Percentiles rank a stretch among this genome's conserved stretches.
These are phyloP conservation scores for Apophysomyces ossiformis DNA, from an alignment of 371 early-diverging fungal genomes.

Conservation along the genomic window DNA sequence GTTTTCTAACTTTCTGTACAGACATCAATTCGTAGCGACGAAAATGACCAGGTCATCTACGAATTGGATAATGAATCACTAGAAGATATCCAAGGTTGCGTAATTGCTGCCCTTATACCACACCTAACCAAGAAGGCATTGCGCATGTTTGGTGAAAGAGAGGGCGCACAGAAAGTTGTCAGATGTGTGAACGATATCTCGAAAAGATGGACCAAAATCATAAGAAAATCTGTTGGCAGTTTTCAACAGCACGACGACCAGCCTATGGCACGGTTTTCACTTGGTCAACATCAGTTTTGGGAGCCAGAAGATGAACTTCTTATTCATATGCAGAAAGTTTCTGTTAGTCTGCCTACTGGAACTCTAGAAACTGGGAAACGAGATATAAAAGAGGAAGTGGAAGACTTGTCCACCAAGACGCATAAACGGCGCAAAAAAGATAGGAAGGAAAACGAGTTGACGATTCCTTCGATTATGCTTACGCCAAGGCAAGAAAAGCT, in stretches of 20 bases:
- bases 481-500: too few species aligned
- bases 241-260: not conserved
- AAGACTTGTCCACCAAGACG: too few species aligned
- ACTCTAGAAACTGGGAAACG: too few species aligned
- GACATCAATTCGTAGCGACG: not conserved
- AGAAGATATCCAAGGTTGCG: not conserved
- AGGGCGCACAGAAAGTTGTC: not conserved
- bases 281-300: not conserved
- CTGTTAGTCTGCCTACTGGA: not conserved
- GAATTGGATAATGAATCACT: constrained; percentile 1
- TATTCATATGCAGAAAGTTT: not conserved
- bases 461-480: too few species aligned
- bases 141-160: not conserved
- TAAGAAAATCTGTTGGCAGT: not conserved
- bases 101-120: not conserved
- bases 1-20: not conserved
- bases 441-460: too few species aligned
- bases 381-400: too few species aligned
- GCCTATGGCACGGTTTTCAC: not conserved
- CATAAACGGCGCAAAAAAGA: too few species aligned
- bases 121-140: not conserved
- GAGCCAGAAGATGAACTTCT: not conserved
- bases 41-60: constrained; percentile 8
- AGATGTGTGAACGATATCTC: not conserved
- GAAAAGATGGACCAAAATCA: not conserved